Evolutionary conservation across 1,139 yeast genomes (phyloP), one percentile per base, ranked within the genome.

Genomic region (Pichia sp.): DNA sequence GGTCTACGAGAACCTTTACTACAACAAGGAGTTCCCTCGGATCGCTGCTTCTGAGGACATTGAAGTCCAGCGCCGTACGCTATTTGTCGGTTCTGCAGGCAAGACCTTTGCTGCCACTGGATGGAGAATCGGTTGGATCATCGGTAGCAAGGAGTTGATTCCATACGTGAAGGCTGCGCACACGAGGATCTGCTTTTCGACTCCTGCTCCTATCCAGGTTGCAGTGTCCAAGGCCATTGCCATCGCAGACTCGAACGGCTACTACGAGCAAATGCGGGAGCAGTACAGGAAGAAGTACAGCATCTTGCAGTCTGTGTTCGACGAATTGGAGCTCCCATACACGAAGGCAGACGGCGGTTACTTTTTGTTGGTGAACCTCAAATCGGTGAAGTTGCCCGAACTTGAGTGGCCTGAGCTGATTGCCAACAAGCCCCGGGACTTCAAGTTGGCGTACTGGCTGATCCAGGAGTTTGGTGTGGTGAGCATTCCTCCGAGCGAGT

Each of bases 81-180:
- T 93, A 56, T 86, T 97, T 6, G 95, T 93, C 19, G 98, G 98
- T 0, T 89, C 97, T 34, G 99, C 97, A 5, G 99, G 99, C 58
- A 93, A 93, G 72, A 85, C 96, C 0, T 93, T 93, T 74, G 96
- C 97, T 30, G 97, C 97, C 45, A 93, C 99, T 30, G 99, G 99
- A 54, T 93, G 98, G 97, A 84, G 99, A 75, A 81, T 93, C 54
- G 99, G 99, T 53, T 93, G 95, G 93, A 79, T 92, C 43, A 85
- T 92, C 60, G 98, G 97, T 6, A 86, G 88, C 52, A 79, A 88
- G n/a, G 86, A 85, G 30, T 75, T 92, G 62, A 78, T 93, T 65
- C 83, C 85, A 61, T 89, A 87, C 67, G 96, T 85, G 3, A 79
- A 90, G 8, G 83, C 89, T 40, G 99, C 98, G 1, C 97, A 93